phyloP scores from a whole-genome alignment of 805 yeast genomes.

The Wickerhamomyces chaumierensis region DNA sequence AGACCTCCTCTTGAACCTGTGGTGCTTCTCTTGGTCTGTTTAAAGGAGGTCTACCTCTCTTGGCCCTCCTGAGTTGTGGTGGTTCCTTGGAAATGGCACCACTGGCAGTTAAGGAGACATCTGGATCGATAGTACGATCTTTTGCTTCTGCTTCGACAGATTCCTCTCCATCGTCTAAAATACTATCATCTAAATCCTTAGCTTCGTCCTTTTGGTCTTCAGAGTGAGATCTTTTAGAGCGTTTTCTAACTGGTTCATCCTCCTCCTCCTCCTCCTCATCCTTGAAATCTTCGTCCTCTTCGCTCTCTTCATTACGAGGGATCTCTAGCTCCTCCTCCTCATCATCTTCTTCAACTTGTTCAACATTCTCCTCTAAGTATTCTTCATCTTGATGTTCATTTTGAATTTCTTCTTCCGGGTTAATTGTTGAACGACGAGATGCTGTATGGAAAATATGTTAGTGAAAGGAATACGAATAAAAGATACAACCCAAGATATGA shows the following conservation, averaged over 20 bases:
- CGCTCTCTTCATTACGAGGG: background rate
- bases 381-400: background rate
- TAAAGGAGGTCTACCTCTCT: conserved; percentile 4
- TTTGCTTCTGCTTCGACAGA: no score
- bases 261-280: no score
- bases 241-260: conserved; percentile 1
- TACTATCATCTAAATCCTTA: conserved; percentile 16
- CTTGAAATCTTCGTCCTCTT: conserved; percentile 2
- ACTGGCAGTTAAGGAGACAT: conserved; percentile 18
- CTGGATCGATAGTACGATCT: conserved; percentile 18
- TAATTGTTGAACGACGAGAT: background rate
- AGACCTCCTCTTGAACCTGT: conserved; percentile 17
- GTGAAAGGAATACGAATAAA: no score
- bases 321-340: conserved; percentile 1
- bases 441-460: background rate
- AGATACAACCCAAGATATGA: no score
- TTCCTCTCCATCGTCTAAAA: conserved; percentile 19
- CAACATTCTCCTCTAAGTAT: background rate
- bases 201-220: conserved; percentile 8
- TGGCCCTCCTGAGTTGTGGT: conserved; percentile 8
- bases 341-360: background rate
- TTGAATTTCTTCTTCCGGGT: background rate
- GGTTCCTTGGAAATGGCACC: conserved; percentile 9
- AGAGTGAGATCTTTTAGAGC: background rate
- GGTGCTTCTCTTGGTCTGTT: background rate